Evolutionary conservation across 805 yeast species (phyloP), one percentile per base, ranked within the genome.

Genomic region (Ogataea paradorogensis): DNA sequence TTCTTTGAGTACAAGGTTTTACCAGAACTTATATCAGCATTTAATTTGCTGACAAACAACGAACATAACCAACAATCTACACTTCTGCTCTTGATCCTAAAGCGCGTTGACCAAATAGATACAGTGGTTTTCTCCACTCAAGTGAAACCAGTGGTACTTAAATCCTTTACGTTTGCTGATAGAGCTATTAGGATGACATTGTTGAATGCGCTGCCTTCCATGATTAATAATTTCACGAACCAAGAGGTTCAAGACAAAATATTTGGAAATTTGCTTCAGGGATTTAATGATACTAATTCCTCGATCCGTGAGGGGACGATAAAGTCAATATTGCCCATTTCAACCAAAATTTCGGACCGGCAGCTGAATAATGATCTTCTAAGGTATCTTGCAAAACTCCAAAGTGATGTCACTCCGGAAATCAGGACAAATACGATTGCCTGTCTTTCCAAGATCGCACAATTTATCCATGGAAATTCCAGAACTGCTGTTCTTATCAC

Each of bases 291-390:
- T 58, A 78, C 93, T 1, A 90, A 87, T 56, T 74, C 80, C 3
- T 72, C 82, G n/a, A 78, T 91, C 28, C 69, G 97, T 47, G 84
- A 84, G 48, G 86, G 82, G 37, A 85, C 97, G 0, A 67, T 91
- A 27, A 82, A 81, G 34, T 76, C 88, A 3, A 65, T 76, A 14
- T 66, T 78, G 3, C 55, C 56, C 7, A 64, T 90, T 20, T 77
- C 81, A 1, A 76, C 79, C 15, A 78, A 78, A 51, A 71, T 91
- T 2, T 74, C 85, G 0, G 86, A 80, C 27, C 74, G 95, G 40
- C 95, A 85, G 58, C 67, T 90, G 34, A 91, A 91, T 59, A 89
- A 89, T 53, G 98, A 93, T 34, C 65, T 91, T 15, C 65, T 91
- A 39, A 74, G 95, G 48, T 73, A 78, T 39, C 66, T 91, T 39